Evolutionary conservation across 106 monocot species (phyloP).

Genomic region (Platanthera zijinensis): DNA sequence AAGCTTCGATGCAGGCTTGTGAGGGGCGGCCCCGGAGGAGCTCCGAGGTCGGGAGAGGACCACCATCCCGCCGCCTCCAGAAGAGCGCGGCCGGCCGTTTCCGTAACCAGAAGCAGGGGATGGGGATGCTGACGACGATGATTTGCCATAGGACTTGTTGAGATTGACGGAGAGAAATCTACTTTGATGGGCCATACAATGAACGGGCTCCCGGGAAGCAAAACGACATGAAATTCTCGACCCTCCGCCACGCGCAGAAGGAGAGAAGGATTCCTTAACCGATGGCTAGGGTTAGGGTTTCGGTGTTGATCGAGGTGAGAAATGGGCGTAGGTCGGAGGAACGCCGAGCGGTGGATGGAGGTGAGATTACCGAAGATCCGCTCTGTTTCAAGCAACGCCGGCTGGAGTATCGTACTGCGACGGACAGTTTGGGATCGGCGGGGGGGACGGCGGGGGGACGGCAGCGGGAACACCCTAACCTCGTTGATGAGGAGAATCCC

Average conservation of each 20-base stretch:
- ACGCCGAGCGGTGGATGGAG: not conserved
- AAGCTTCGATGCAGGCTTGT: slow-evolving; percentile 39
- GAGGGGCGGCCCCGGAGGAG: slow-evolving; percentile 19
- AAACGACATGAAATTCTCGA: not conserved
- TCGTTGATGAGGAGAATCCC: not conserved
- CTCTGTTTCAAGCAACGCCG: not conserved
- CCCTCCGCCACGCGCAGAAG: not conserved
- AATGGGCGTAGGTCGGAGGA: not conserved
- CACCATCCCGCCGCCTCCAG: slow-evolving; percentile 57
- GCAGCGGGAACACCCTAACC: not conserved
- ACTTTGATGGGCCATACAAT: slow-evolving; percentile 62
- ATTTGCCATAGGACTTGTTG: slow-evolving; percentile 75
- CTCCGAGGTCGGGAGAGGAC: slow-evolving; percentile 62
- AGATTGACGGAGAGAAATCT: slow-evolving; percentile 91
- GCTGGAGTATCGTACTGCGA: not conserved
- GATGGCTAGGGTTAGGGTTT: slow-evolving; percentile 2
- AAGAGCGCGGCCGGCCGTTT: slow-evolving; percentile 7
- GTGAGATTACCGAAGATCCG: not conserved
- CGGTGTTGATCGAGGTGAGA: not conserved
- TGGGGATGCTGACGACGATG: slow-evolving; percentile 12
- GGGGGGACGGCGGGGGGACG: not conserved
- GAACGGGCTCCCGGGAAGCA: not conserved
- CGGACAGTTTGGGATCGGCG: not conserved
- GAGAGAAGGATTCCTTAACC: not conserved
- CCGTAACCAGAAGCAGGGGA: not conserved